Conservation (phyloP, 2,329 filamentous ascomycete genomes). For the Calonectria henricotiae region DNA sequence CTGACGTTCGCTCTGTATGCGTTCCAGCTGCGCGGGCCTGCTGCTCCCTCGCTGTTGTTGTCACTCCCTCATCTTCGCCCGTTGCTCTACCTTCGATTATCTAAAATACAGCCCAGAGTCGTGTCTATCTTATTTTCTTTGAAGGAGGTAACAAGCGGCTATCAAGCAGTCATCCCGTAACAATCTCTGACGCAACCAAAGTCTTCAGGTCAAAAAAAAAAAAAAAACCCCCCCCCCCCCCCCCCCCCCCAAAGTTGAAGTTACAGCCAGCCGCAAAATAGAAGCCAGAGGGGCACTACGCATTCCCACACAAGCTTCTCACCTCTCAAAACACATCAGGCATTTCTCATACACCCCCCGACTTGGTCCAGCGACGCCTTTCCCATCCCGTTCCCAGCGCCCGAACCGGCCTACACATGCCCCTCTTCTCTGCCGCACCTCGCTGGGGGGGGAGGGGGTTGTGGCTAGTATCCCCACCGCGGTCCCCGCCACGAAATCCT, state of each 20-base stretch:
- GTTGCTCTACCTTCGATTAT: too few species aligned
- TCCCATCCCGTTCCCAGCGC: constrained; percentile 49
- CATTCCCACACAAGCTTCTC: constrained; percentile 17
- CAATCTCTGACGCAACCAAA: too few species aligned
- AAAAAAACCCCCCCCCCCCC: too few species aligned
- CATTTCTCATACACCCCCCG: constrained; percentile 34
- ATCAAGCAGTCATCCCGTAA: too few species aligned
- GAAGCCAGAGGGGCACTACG: constrained; percentile 4
- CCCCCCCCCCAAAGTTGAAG: background rate
- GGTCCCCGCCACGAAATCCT: constrained; percentile 14
- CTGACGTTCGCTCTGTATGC: too few species aligned
- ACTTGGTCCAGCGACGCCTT: constrained; percentile 41
- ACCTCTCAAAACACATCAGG: constrained; percentile 26
- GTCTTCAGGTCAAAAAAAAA: background rate
- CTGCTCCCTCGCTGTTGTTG: too few species aligned
- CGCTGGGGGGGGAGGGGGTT: constrained; percentile 34
- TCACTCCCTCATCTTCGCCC: too few species aligned
- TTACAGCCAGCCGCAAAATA: constrained; percentile 1
- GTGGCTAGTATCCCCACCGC: constrained; percentile 13
- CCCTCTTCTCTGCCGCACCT: constrained; percentile 40
- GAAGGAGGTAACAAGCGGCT: too few species aligned
- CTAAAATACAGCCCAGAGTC: too few species aligned
- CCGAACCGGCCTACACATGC: constrained; percentile 39
- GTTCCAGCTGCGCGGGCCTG: too few species aligned
- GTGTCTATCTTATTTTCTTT: too few species aligned